Conservation (phyloP, 1,284 basidiomycete species). For the Phenoliferia sp. region DNA sequence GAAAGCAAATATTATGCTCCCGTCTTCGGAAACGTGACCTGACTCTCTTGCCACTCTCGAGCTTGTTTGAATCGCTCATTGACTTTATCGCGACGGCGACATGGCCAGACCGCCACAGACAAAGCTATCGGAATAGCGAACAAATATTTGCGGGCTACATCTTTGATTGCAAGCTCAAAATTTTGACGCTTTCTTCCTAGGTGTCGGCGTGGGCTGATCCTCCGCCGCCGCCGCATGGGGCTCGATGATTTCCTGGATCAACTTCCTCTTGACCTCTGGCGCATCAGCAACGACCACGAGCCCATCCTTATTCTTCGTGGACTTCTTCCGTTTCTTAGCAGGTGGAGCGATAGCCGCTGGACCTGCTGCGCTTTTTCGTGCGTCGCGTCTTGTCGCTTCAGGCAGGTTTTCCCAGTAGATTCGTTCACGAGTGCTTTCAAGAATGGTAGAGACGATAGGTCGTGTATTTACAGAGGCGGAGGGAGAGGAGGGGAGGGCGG, state of each 20-base stretch:
- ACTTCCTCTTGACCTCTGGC: background rate
- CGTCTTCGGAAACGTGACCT: too few relatives aligned
- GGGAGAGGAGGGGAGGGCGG: background rate
- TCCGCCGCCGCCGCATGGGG: background rate
- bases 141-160: too few relatives aligned
- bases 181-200: conserved; percentile 20
- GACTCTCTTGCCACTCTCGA: too few relatives aligned
- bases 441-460: conserved; percentile 7
- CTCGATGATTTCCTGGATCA: background rate
- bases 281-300: too few relatives aligned
- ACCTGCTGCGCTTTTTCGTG: conserved; percentile 18
- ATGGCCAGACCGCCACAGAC: too few relatives aligned
- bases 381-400: conserved; percentile 14
- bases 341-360: conserved; percentile 14
- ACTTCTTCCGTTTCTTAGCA: conserved; percentile 1
- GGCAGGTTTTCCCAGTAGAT: conserved; percentile 26
- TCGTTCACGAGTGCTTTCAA: conserved; percentile 18
- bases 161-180: too few relatives aligned
- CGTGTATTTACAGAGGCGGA: conserved; percentile 5
- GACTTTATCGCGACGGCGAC: too few relatives aligned
- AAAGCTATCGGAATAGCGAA: too few relatives aligned
- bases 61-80: too few relatives aligned
- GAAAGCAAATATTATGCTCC: too few relatives aligned
- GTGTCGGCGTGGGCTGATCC: conserved; percentile 10
- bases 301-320: too few relatives aligned